phyloP scores from a whole-genome alignment of 2,329 filamentous ascomycete species.

The Cladosporium velox region DNA sequence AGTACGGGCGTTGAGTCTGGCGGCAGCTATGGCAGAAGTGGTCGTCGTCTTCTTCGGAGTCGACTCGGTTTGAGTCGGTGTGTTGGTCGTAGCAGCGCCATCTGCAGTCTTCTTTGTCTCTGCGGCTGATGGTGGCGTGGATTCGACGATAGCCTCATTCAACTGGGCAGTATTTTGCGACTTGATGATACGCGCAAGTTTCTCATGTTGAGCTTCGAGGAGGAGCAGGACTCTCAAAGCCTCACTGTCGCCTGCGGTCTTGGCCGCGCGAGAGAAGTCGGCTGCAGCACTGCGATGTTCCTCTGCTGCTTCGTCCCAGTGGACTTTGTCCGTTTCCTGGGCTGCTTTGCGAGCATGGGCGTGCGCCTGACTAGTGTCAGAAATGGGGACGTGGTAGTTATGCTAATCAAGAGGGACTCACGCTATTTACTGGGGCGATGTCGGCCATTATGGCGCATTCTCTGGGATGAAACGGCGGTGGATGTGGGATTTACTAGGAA shows the following conservation, averaged over 20 bases:
- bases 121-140: not conserved
- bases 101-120: constrained; percentile 16
- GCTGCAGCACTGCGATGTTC: constrained; percentile 86
- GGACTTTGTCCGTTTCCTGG: constrained; percentile 65
- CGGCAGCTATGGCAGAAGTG: constrained; percentile 29
- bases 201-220: constrained; percentile 83
- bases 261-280: constrained; percentile 83
- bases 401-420: constrained; percentile 12
- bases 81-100: constrained; percentile 8
- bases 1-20: constrained; percentile 28
- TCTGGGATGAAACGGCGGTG: not conserved
- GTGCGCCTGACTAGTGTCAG: constrained; percentile 63
- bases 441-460: constrained; percentile 29
- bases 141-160: constrained; percentile 18
- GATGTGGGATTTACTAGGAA: not conserved
- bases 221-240: constrained; percentile 81
- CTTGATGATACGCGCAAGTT: constrained; percentile 78
- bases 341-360: constrained; percentile 85
- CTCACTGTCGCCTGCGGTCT: constrained; percentile 64
- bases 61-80: not conserved
- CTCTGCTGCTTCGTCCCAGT: constrained; percentile 79
- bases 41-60: constrained; percentile 27
- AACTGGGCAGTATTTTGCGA: constrained; percentile 40
- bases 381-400: not conserved
- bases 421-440: constrained; percentile 29